phyloP scores from a whole-genome alignment of 305 asterid genomes.

The Rubia peregrina region DNA sequence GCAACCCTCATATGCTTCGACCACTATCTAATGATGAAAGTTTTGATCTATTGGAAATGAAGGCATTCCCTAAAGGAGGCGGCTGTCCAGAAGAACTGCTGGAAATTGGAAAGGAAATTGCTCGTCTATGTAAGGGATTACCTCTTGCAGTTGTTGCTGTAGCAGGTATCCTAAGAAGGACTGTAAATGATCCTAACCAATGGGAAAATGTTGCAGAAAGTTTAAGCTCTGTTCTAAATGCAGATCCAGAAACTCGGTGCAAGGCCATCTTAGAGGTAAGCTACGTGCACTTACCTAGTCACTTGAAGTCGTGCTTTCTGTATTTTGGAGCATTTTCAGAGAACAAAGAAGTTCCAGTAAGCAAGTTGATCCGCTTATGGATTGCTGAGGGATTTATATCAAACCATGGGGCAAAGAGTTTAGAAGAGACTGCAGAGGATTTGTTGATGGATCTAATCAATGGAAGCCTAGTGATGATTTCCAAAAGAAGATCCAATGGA shows the following conservation, averaged over 20 bases:
- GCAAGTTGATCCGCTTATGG: constrained; percentile 8
- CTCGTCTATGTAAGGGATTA: constrained; percentile 7
- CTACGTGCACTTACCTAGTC: constrained; percentile 7
- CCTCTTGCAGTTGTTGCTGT: constrained; percentile 11
- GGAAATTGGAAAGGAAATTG: constrained; percentile 3
- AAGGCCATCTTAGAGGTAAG: constrained; percentile 5
- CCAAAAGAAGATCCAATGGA: constrained; percentile 3
- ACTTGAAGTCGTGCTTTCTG: constrained; percentile 3
- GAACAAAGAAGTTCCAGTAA: constrained; percentile 1
- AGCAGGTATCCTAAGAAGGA: not conserved
- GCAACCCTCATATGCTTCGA: constrained; percentile 5
- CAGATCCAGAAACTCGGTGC: constrained; percentile 9
- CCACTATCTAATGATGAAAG: constrained; percentile 6
- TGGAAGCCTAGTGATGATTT: constrained; percentile 8
- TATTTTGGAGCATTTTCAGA: constrained; percentile 7
- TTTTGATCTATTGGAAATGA: constrained; percentile 3
- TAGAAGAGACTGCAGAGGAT: constrained; percentile 7
- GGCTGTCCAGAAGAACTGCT: not conserved
- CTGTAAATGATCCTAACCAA: not conserved
- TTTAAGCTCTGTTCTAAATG: not conserved
- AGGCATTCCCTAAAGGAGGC: not conserved
- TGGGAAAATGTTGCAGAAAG: not conserved
- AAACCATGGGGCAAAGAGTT: not conserved
- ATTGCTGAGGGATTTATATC: constrained; percentile 5
- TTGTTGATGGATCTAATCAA: constrained; percentile 7